Evolutionary conservation across 257 asterid genomes (phyloP), one percentile per base, ranked within the genome.

Genomic region (Hygrophila difformis): DNA sequence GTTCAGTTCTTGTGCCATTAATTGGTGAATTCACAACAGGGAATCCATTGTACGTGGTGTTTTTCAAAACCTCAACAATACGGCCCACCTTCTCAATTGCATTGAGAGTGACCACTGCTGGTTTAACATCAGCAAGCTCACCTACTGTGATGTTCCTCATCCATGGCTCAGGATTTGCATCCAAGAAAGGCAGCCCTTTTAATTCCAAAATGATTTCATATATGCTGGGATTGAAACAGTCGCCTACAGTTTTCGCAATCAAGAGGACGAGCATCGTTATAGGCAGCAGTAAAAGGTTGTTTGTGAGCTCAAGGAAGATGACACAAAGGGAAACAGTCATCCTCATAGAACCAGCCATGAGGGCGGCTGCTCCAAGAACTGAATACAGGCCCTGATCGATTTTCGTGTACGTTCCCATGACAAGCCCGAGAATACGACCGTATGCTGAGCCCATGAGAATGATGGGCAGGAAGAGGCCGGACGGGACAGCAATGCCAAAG

Each of bases 331-430:
- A 87, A 48, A 87, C 94, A 0, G 93, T 87, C 93, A 83, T 83
- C 65, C 95, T 78, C 97, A 87, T 87, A 9, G 97, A 87, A 68
- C 97, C 97, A 24, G 95, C 88, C 97, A 87, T 87, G 38, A 80
- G 83, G 43, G 97, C 66, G 28, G 95, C 97, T 33, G 95, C 92
- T 21, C 95, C 97, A 31, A 87, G 92, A 51, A 87, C 95, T 1
- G 92, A 85, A 46, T 73, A 83, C 15, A 83, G 77, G 57, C 94
- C 86, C 43, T 68, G 93, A 60, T 87, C 95, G 33, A 80, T 71
- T 22, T 74, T 70, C 36, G 97, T 76, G 77, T 83, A 84, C 29
- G 69, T 60, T 55, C 69, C 84, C 95, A 87, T 83, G 59, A 74
- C 79, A 46, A 76, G 62, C 38, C 93, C 81, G 9, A 87, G 87